Conservation (phyloP, 352 stramenopile species). For the Phytopythium oedochilum region DNA sequence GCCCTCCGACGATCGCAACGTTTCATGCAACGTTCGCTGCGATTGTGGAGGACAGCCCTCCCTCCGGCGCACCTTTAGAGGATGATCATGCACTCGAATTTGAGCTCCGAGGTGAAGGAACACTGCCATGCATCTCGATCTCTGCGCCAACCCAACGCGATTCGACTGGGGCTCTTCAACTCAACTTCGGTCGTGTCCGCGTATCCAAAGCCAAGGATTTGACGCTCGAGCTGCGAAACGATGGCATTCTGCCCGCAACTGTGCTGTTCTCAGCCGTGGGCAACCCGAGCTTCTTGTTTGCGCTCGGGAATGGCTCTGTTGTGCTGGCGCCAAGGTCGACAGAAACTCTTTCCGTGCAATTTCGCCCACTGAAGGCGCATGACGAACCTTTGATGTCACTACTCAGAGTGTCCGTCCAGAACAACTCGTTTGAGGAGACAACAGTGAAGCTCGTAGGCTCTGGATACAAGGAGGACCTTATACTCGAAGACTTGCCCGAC, state of each 20-base stretch:
- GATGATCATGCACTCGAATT: conserved; percentile 73
- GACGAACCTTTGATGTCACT: conserved; percentile 40
- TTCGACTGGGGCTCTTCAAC: conserved; percentile 41
- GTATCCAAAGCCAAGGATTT: conserved; percentile 68
- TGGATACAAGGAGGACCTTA: conserved; percentile 81
- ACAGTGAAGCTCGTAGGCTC: conserved; percentile 60
- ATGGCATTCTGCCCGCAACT: conserved; percentile 89
- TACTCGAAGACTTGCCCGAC: conserved; percentile 84
- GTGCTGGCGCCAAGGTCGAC: conserved; percentile 59
- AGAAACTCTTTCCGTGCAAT: conserved; percentile 68
- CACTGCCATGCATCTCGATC: conserved; percentile 90
- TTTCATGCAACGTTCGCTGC: conserved; percentile 84
- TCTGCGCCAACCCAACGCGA: conserved; percentile 75
- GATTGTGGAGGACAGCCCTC: conserved; percentile 70
- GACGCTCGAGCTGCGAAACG: conserved; percentile 81
- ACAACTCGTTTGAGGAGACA: conserved; percentile 90
- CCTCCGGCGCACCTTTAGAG: conserved; percentile 6
- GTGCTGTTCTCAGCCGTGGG: conserved; percentile 86
- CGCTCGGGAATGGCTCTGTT: conserved; percentile 70
- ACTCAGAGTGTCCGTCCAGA: conserved; percentile 87
- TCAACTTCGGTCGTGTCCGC: conserved; percentile 83
- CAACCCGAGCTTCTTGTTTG: conserved; percentile 75
- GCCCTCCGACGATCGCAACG: conserved; percentile 77
- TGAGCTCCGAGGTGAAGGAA: conserved; percentile 89
- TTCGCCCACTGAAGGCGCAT: conserved; percentile 77